These are phyloP conservation scores for Amylocarpus encephaloides DNA, from an alignment of 2,329 filamentous ascomycete genomes.

Conservation along the genomic window DNA sequence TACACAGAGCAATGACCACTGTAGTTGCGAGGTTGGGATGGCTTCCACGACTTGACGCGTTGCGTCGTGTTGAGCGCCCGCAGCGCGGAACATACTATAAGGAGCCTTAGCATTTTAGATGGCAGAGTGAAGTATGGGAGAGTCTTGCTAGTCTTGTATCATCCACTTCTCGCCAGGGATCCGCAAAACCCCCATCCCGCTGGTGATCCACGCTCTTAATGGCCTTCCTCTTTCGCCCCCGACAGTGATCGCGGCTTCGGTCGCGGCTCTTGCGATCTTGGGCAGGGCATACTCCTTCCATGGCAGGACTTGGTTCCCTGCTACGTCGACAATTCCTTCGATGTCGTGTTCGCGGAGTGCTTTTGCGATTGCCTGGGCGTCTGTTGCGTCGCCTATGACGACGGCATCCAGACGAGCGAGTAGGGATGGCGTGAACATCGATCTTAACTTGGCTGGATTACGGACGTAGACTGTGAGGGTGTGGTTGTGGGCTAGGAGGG, in stretches of 20 bases:
- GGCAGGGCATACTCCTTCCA: conserved; percentile 34
- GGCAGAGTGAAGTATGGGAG: conserved; percentile 1
- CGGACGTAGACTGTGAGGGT: conserved; percentile 36
- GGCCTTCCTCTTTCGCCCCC: conserved; percentile 30
- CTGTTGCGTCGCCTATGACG: conserved; percentile 35
- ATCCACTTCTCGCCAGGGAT: conserved; percentile 32
- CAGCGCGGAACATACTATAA: conserved; percentile 7
- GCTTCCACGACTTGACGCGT: conserved; percentile 14
- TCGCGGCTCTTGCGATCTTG: conserved; percentile 33
- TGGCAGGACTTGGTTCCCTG: conserved; percentile 34
- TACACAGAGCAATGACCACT: conserved; percentile 37
- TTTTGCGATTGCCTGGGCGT: conserved; percentile 31
- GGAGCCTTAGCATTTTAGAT: not conserved
- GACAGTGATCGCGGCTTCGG: conserved; percentile 32
- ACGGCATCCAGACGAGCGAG: conserved; percentile 29
- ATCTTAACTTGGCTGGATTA: conserved; percentile 34
- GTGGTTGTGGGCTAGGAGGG: conserved; percentile 33
- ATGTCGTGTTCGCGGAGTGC: conserved; percentile 34
- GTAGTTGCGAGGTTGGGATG: conserved; percentile 18
- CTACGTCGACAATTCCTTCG: conserved; percentile 36
- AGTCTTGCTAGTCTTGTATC: conserved; percentile 32
- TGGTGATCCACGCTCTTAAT: conserved; percentile 36
- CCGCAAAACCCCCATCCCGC: conserved; percentile 32
- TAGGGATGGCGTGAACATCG: conserved; percentile 31
- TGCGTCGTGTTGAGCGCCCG: conserved; percentile 9